Conservation (phyloP, 2,329 filamentous ascomycete species). For the Penicillium brevicompactum region DNA sequence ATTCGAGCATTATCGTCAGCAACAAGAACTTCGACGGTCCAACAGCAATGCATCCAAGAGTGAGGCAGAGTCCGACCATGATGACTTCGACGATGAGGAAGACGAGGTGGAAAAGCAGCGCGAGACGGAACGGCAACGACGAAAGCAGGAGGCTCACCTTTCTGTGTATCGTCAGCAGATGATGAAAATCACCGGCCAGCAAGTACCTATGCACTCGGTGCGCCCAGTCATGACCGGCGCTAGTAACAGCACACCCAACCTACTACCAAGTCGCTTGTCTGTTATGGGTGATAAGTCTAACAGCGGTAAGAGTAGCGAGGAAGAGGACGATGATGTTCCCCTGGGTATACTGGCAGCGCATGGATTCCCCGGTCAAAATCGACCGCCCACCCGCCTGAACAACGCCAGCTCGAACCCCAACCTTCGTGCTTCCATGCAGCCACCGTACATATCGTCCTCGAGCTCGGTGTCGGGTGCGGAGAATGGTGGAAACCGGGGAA, state of each 20-base stretch:
- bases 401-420: constrained; percentile 72
- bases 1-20: constrained; percentile 76
- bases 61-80: constrained; percentile 57
- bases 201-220: constrained; percentile 51
- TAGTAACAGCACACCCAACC: constrained; percentile 63
- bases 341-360: constrained; percentile 85
- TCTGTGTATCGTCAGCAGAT: constrained; percentile 89
- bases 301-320: constrained; percentile 47
- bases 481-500: constrained; percentile 47
- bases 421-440: constrained; percentile 59
- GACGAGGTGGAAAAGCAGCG: constrained; percentile 77
- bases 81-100: constrained; percentile 73
- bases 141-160: constrained; percentile 88
- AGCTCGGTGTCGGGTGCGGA: constrained; percentile 62
- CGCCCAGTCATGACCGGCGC: constrained; percentile 61
- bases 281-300: constrained; percentile 40
- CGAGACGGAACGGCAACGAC: constrained; percentile 72
- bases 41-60: constrained; percentile 51
- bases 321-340: constrained; percentile 86
- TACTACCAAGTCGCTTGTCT: constrained; percentile 45
- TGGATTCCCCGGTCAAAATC: constrained; percentile 78
- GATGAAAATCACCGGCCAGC: constrained; percentile 91
- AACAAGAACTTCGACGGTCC: constrained; percentile 68
- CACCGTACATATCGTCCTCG: constrained; percentile 52
- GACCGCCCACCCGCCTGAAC: constrained; percentile 69